phyloP scores from a whole-genome alignment of 108 stramenopile species.

The Fistulifera pelliculosa region DNA sequence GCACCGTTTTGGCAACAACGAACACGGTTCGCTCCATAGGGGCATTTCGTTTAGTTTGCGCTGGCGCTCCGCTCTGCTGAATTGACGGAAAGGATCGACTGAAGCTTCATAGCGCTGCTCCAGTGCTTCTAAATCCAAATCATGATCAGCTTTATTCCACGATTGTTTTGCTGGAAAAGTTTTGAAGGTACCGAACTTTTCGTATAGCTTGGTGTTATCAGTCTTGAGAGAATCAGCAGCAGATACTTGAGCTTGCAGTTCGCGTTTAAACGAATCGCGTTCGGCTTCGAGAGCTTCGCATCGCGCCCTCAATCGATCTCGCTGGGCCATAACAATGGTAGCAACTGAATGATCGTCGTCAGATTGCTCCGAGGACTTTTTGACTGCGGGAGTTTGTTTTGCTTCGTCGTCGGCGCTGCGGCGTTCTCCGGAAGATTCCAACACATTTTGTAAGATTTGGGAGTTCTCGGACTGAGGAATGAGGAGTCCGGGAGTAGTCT shows the following conservation, averaged over 20 bases:
- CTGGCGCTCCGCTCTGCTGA: slow-evolving; percentile 69
- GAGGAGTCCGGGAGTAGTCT: slow-evolving; percentile 7
- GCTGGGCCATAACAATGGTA: slow-evolving; percentile 85
- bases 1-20: slow-evolving; percentile 61
- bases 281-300: slow-evolving; percentile 78
- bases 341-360: slow-evolving; percentile 84
- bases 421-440: slow-evolving; percentile 54
- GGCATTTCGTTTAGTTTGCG: slow-evolving; percentile 85
- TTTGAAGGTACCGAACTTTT: slow-evolving; percentile 83
- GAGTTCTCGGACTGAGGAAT: slow-evolving; percentile 8
- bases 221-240: slow-evolving; percentile 62
- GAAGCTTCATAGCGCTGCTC: slow-evolving; percentile 85
- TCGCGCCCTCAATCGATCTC: slow-evolving; percentile 67
- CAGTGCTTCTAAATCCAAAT: slow-evolving; percentile 80
- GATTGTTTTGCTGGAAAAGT: slow-evolving; percentile 29
- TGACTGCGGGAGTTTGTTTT: slow-evolving; percentile 4
- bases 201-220: slow-evolving; percentile 86
- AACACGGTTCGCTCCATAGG: slow-evolving; percentile 83
- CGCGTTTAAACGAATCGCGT: slow-evolving; percentile 81
- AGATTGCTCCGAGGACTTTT: slow-evolving; percentile 35
- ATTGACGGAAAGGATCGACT: slow-evolving; percentile 85
- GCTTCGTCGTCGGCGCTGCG: slow-evolving; percentile 13
- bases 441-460: slow-evolving; percentile 38
- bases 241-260: slow-evolving; percentile 74
- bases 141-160: slow-evolving; percentile 32